Evolutionary conservation across 2,329 filamentous ascomycete genomes (phyloP).

Genomic region (Volutella citrinella): DNA sequence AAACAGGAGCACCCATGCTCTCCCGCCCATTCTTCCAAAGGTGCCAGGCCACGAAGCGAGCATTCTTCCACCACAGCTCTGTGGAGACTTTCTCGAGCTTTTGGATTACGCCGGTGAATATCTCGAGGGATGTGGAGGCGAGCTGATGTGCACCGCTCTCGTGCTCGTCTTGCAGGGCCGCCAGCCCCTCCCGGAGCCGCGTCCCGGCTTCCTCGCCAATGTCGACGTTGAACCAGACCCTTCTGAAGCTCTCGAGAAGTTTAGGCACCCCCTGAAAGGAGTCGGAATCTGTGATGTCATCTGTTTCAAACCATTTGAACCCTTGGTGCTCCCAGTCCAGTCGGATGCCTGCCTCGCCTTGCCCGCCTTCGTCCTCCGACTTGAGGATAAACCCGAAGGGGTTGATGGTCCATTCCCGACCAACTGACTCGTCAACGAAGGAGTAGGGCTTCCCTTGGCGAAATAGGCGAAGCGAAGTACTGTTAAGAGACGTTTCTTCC

Average conservation of each 20-base stretch:
- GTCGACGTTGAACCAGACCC: slow-evolving; percentile 58
- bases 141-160: slow-evolving; percentile 58
- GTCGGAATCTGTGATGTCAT: slow-evolving; percentile 43
- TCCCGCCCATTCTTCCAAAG: slow-evolving; percentile 64
- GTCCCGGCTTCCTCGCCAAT: slow-evolving; percentile 43
- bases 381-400: slow-evolving; percentile 59
- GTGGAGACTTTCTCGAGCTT: slow-evolving; percentile 24
- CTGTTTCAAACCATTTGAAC: slow-evolving; percentile 56
- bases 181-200: slow-evolving; percentile 45
- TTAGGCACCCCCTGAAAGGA: slow-evolving; percentile 53
- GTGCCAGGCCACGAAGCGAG: slow-evolving; percentile 59
- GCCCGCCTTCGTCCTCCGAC: slow-evolving; percentile 16
- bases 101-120: slow-evolving; percentile 45
- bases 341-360: slow-evolving; percentile 44
- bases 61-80: slow-evolving; percentile 52
- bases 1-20: slow-evolving; percentile 62
- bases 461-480: slow-evolving; percentile 45
- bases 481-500: slow-evolving; percentile 58
- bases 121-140: slow-evolving; percentile 49
- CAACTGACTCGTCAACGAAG: slow-evolving; percentile 51
- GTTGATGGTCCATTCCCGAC: slow-evolving; percentile 59
- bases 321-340: slow-evolving; percentile 62
- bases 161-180: slow-evolving; percentile 51
- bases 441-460: slow-evolving; percentile 57
- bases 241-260: slow-evolving; percentile 53